Conservation (phyloP, 495 filamentous ascomycete species). For the Xylaria cubensis region DNA sequence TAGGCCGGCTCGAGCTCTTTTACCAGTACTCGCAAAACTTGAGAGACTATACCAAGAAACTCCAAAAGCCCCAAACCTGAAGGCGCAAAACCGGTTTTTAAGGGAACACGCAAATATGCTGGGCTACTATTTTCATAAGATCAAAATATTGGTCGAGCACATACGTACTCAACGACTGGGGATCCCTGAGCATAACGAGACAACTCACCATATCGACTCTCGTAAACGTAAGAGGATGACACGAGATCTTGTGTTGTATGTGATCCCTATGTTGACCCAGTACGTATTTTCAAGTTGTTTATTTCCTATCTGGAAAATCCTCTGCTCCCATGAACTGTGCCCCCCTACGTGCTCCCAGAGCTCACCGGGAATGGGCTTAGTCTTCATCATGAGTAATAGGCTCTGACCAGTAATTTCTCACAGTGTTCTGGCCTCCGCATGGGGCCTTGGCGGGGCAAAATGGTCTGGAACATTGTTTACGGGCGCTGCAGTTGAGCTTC, state of each 20-base stretch:
- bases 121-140: slow-evolving; percentile 36
- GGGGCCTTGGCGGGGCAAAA: slow-evolving; percentile 32
- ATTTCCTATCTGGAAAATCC: neutral
- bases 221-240: slow-evolving; percentile 24
- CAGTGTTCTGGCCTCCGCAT: slow-evolving; percentile 30
- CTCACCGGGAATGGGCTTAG: neutral
- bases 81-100: slow-evolving; percentile 37
- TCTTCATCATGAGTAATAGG: neutral
- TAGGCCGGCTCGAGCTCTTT: slow-evolving; percentile 28
- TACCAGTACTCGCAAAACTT: slow-evolving; percentile 30
- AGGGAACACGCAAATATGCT: slow-evolving; percentile 30
- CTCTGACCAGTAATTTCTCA: neutral
- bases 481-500: slow-evolving; percentile 30
- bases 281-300: neutral
- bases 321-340: neutral
- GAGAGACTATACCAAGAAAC: slow-evolving; percentile 31
- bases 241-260: slow-evolving; percentile 28
- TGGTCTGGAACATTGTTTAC: slow-evolving; percentile 31
- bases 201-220: slow-evolving; percentile 21
- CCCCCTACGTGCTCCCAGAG: neutral
- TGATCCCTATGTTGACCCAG: slow-evolving; percentile 38
- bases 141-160: slow-evolving; percentile 27
- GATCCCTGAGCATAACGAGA: neutral
- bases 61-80: slow-evolving; percentile 30
- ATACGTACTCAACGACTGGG: slow-evolving; percentile 26